Evolutionary conservation across 2,329 filamentous ascomycete genomes (phyloP).

Genomic region (Teratosphaeriaceae sp.): DNA sequence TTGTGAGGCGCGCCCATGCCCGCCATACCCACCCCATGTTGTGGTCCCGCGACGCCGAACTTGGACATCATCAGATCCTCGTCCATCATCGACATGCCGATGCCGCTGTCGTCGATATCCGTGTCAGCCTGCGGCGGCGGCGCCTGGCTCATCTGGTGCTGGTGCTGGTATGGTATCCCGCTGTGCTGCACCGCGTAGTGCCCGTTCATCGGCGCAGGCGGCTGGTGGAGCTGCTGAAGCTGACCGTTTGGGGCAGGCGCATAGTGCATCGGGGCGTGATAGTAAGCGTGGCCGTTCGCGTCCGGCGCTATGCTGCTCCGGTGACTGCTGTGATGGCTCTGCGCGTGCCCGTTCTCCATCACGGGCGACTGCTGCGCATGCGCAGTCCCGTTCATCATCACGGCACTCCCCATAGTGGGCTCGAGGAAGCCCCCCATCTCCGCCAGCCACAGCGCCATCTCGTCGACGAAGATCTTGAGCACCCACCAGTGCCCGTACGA

Average conservation of each 20-base stretch:
- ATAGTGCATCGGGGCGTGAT: slow-evolving; percentile 9
- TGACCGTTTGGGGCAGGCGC: slow-evolving; percentile 11
- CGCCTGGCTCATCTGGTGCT: slow-evolving; percentile 8
- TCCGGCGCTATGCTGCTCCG: slow-evolving; percentile 28
- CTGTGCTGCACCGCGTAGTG: slow-evolving; percentile 13
- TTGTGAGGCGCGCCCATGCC: background rate
- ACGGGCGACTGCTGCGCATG: slow-evolving; percentile 18
- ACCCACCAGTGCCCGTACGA: slow-evolving; percentile 94
- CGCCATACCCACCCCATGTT: too few species aligned
- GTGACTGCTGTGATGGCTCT: slow-evolving; percentile 25
- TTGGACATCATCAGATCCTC: slow-evolving; percentile 24
- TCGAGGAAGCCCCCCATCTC: slow-evolving; percentile 85
- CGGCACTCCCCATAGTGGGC: slow-evolving; percentile 4
- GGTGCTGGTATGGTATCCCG: slow-evolving; percentile 8
- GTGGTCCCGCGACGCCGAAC: slow-evolving; percentile 6
- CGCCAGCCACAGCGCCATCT: slow-evolving; percentile 85
- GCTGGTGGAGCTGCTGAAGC: slow-evolving; percentile 9
- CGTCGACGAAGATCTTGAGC: slow-evolving; percentile 90
- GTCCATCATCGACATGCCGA: slow-evolving; percentile 31
- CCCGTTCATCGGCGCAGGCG: slow-evolving; percentile 7
- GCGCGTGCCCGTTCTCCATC: slow-evolving; percentile 18
- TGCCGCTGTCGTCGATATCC: slow-evolving; percentile 33
- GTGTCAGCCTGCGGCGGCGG: slow-evolving; percentile 14
- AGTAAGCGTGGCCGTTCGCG: slow-evolving; percentile 10
- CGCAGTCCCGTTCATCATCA: slow-evolving; percentile 3